Percentiles rank a stretch among this genome's conserved stretches.
Conservation (phyloP, 345 rosid species). For the Arabis alpina region DNA sequence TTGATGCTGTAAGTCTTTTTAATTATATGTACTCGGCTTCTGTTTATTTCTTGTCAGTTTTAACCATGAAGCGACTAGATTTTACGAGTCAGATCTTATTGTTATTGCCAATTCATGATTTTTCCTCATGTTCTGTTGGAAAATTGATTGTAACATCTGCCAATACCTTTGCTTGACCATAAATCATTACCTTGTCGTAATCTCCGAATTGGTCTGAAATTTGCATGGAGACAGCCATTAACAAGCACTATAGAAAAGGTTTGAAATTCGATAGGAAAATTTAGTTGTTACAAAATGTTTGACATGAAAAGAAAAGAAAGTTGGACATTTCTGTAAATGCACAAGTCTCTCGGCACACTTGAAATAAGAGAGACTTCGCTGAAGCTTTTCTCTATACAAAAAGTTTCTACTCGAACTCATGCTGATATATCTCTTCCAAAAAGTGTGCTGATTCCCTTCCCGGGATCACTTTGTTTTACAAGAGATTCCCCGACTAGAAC, state of each 20-base stretch:
- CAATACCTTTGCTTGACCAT: not conserved
- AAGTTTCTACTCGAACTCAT: slow-evolving; percentile 35
- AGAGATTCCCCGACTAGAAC: slow-evolving; percentile 95
- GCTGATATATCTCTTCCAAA: slow-evolving; percentile 78
- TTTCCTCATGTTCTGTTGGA: not conserved
- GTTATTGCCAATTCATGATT: slow-evolving; percentile 3
- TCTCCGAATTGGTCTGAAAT: no score
- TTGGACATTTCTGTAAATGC: not conserved
- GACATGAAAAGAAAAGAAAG: not conserved
- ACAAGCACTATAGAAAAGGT: not conserved
- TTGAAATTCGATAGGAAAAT: not conserved
- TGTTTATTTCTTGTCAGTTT: not conserved
- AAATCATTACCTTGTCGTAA: no score
- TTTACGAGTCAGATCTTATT: no score
- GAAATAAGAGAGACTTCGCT: not conserved
- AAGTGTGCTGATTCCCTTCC: slow-evolving; percentile 66
- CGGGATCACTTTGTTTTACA: slow-evolving; percentile 75
- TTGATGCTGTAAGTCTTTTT: slow-evolving; percentile 34
- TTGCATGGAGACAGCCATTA: no score
- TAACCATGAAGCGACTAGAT: not conserved
- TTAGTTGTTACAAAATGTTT: not conserved
- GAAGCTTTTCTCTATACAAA: slow-evolving; percentile 39
- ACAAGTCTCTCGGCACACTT: slow-evolving; percentile 8
- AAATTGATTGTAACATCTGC: not conserved
- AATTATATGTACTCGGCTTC: slow-evolving; percentile 12